phyloP scores from a whole-genome alignment of 352 stramenopile genomes.

The Phytophthora hibernalis region DNA sequence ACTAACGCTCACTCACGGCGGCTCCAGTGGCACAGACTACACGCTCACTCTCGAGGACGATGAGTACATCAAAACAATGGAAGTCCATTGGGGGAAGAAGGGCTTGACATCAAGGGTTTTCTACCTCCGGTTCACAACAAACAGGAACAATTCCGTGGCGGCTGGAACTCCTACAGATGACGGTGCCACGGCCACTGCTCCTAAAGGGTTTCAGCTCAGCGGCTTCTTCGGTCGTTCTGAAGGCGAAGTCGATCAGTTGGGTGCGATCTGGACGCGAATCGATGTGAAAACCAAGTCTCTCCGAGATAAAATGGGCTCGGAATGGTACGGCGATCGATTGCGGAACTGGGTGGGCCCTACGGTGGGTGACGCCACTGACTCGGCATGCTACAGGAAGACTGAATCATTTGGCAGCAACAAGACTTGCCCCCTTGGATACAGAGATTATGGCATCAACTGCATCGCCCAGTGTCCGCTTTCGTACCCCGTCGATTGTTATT shows the following conservation, averaged over 20 bases:
- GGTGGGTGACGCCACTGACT: slow-evolving; percentile 31
- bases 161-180: slow-evolving; percentile 28
- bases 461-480: slow-evolving; percentile 57
- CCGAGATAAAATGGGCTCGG: slow-evolving; percentile 31
- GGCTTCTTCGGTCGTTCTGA: slow-evolving; percentile 38
- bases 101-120: slow-evolving; percentile 15
- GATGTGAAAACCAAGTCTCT: slow-evolving; percentile 23
- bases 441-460: slow-evolving; percentile 24
- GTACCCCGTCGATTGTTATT: slow-evolving; percentile 64
- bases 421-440: slow-evolving; percentile 36
- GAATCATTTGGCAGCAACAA: slow-evolving; percentile 21
- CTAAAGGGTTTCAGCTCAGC: slow-evolving; percentile 38
- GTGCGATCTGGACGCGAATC: slow-evolving; percentile 38
- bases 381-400: slow-evolving; percentile 40
- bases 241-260: slow-evolving; percentile 32
- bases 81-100: slow-evolving; percentile 36
- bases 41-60: slow-evolving; percentile 24
- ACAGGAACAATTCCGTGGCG: slow-evolving; percentile 15
- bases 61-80: slow-evolving; percentile 40
- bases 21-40: slow-evolving; percentile 26
- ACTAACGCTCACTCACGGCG: slow-evolving; percentile 32
- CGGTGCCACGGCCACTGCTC: slow-evolving; percentile 19
- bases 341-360: slow-evolving; percentile 44
- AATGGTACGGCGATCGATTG: slow-evolving; percentile 36
- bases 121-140: slow-evolving; percentile 38